Percentiles rank a stretch among this genome's conserved stretches.
These are phyloP conservation scores for Tinospora cordifolia DNA, from an alignment of 164 flowering plant species.

Conservation along the genomic window DNA sequence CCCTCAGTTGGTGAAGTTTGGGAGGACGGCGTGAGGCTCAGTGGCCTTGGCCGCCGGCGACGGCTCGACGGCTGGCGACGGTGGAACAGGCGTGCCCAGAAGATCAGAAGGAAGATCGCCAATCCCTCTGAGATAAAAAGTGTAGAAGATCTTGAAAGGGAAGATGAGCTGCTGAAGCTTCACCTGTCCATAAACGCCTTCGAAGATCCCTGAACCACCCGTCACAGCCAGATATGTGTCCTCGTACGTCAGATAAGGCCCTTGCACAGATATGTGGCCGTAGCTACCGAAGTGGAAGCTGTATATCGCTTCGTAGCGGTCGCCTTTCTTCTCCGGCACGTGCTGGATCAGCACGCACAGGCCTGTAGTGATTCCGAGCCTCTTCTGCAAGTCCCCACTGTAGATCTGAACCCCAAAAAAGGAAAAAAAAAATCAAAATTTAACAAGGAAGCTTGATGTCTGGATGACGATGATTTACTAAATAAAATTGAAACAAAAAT, in stretches of 20 bases:
- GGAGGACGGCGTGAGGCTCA: constrained; percentile 36
- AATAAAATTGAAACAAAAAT: not conserved
- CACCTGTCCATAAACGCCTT: constrained; percentile 56
- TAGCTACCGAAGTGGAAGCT: constrained; percentile 73
- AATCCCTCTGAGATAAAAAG: constrained; percentile 54
- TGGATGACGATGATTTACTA: no score
- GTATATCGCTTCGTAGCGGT: constrained; percentile 62
- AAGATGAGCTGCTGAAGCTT: constrained; percentile 52
- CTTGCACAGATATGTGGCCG: constrained; percentile 67
- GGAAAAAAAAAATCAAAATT: not conserved
- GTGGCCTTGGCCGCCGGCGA: constrained; percentile 57
- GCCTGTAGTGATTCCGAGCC: constrained; percentile 57
- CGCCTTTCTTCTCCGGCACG: constrained; percentile 55
- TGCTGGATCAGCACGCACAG: constrained; percentile 49
- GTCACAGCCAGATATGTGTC: constrained; percentile 60
- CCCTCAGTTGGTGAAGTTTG: constrained; percentile 38
- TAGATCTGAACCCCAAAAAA: constrained; percentile 41
- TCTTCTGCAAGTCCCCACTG: constrained; percentile 48
- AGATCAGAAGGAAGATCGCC: constrained; percentile 49
- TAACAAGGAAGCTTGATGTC: no score
- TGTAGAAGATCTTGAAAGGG: constrained; percentile 64
- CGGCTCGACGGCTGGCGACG: constrained; percentile 44
- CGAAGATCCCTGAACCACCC: constrained; percentile 61
- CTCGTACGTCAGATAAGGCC: constrained; percentile 53
- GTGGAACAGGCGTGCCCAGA: constrained; percentile 34